Evolutionary conservation across 1,139 yeast genomes (phyloP), one percentile per base, ranked within the genome.

Genomic region (Blastobotrys buckinghamii): DNA sequence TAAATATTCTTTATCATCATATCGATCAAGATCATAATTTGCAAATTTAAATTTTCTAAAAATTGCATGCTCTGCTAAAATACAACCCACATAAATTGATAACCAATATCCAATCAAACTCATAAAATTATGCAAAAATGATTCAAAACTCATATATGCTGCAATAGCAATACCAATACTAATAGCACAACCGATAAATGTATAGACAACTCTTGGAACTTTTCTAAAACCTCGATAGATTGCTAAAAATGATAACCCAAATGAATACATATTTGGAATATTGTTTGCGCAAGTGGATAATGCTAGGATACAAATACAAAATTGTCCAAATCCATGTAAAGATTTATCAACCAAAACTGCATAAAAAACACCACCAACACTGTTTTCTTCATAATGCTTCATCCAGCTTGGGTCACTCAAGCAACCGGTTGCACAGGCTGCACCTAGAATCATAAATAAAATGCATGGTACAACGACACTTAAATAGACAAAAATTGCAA

Each of bases 201-300:
- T 83, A 96, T 96, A 89, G 44, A 81, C 63, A 46, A 83, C 76
- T 73, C 96, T 80, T 59, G 96, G 97, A 51, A 89, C 74, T 62
- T 73, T 77, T 46, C 79, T 72, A 61, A 88, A 77, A 53, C 77
- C 78, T 44, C 84, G 77, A 87, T 90, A 84, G 59, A 85, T 73
- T 27, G 95, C 80, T 72, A 88, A 96, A 24, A 89, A 88, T 56
- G 89, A 81, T 58, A 89, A 74, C 29, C 87, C 90, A 62, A 87
- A 78, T 17, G 96, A 86, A 74, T 89, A 89, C 83, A 88, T 82
- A 73, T 88, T 89, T 64, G 96, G 96, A 64, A 88, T 78, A 71
- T 88, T 88, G 75, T 88, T 88, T 58, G 96, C 85, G 50, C 89
- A 81, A 43, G 95, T 86, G 32, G 95, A 85, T 57, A 89, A 70